Base-by-base conservation (phyloP, 306 rosid genomes). In the Canavalia gladiata region DNA sequence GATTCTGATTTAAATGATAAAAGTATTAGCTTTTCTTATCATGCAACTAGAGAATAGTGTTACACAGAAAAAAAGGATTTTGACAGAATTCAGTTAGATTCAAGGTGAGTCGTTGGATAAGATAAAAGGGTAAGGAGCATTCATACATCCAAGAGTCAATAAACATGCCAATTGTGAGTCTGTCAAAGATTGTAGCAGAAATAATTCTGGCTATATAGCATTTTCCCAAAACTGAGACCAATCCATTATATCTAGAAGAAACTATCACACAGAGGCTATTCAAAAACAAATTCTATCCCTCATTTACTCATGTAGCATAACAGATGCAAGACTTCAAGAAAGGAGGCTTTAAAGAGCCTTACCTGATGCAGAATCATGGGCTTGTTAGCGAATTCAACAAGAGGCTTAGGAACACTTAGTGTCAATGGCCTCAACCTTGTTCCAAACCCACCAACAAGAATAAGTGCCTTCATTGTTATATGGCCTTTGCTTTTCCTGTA, bases 311-410 rank as follows among this genome's bases (percentile, higher is more conserved):
- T 42, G 56, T 42, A 41, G 49, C 9, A 43, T 35, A 54, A 25
- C 28, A 68, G 49, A 59, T 12, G 64, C 39, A 41, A 25, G 52
- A 77, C 30, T 58, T 83, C 59, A 54, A 75, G 74, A 58, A 28
- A 52, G 63, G 43, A 77, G 68, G 74, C 43, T 71, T 80, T 63
- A 37, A 11, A 65, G 84, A 81, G 39, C 72, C 66, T 62, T 86
- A 96, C 99, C 98, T 96, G 99, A 73, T 96, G 99, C 87, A 96
- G 87, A 86, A 96, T 96, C 99, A 96, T 96, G 70, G 99, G 99
- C 82, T 96, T 96, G 87, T 96, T 96, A 45, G 97, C 99, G 80
- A 96, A 96, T 83, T 96, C 99, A 88, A 96, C 99, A 83, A 96
- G 99, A 67, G 99, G 99, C 90, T 96, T 96, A 35, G 99, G 99